A percentile compares a stretch with the other conserved stretches of the same genome.
These are phyloP conservation scores for Penicillium aurantiogriseum DNA, from an alignment of 2,329 filamentous ascomycete species.

Conservation along the genomic window DNA sequence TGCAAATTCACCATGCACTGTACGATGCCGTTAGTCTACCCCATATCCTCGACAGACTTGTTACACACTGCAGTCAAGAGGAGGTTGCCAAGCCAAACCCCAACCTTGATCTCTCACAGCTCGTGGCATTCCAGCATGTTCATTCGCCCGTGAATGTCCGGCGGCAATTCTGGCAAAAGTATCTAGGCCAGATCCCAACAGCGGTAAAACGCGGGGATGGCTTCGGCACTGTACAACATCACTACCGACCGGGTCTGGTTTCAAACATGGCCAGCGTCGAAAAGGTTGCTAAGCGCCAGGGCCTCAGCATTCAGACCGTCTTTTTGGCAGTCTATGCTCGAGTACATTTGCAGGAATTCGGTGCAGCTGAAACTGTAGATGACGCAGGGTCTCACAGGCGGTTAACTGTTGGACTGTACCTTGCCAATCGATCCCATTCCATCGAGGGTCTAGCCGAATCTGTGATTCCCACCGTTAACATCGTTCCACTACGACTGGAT, in stretches of 20 bases:
- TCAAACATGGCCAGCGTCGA: constrained; percentile 44
- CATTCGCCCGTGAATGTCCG: constrained; percentile 30
- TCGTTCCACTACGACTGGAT: constrained; percentile 68
- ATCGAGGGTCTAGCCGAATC: constrained; percentile 52
- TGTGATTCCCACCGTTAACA: constrained; percentile 70
- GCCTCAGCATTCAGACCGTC: constrained; percentile 68
- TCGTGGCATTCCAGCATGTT: constrained; percentile 39
- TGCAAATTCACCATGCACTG: constrained; percentile 77
- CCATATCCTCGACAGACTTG: constrained; percentile 56
- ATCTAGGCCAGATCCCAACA: constrained; percentile 29
- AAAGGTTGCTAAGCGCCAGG: constrained; percentile 47
- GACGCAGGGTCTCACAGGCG: constrained; percentile 25
- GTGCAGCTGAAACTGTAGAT: not conserved
- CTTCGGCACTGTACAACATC: constrained; percentile 24
- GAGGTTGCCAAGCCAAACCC: constrained; percentile 11
- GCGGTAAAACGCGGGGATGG: constrained; percentile 4
- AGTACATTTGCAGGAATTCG: constrained; percentile 40
- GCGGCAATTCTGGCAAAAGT: constrained; percentile 47
- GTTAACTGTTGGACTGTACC: constrained; percentile 73
- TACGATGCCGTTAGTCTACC: constrained; percentile 84
- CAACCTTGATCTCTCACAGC: constrained; percentile 40
- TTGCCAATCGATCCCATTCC: constrained; percentile 68
- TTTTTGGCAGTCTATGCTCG: constrained; percentile 72
- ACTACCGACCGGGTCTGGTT: constrained; percentile 53
- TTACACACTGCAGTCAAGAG: constrained; percentile 41